These are phyloP conservation scores for Blepharisma stoltei DNA, from an alignment of 73 alveolate species.

Conservation along the genomic window DNA sequence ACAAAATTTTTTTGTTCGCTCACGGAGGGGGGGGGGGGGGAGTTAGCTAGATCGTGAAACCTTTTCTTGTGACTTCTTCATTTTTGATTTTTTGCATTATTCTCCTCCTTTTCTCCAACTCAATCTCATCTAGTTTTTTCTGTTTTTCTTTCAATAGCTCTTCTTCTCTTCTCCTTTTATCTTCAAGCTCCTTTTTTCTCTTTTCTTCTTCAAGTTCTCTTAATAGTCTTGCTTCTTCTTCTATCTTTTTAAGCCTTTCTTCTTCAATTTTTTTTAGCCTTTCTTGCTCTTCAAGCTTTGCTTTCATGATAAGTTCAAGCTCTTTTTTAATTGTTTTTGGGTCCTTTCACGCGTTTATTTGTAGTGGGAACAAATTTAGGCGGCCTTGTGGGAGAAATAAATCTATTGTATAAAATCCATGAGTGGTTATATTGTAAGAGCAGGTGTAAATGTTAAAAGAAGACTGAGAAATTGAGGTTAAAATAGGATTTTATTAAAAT, in stretches of 20 bases:
- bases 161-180: neutral
- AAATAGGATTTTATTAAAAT: neutral
- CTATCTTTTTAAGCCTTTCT: neutral
- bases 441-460: neutral
- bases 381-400: neutral
- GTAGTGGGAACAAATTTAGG: neutral
- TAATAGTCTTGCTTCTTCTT: neutral
- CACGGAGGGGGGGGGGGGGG: too few relatives aligned
- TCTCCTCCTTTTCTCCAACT: neutral
- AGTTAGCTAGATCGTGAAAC: too few relatives aligned
- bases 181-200: neutral
- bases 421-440: neutral
- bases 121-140: neutral
- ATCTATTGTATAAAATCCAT: neutral
- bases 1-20: too few relatives aligned
- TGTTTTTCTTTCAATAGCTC: neutral
- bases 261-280: neutral
- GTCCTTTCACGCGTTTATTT: neutral
- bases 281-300: constrained; percentile 1
- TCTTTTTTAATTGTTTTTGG: neutral
- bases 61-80: constrained; percentile 5
- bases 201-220: neutral
- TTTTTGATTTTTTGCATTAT: neutral
- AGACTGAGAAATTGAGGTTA: neutral
- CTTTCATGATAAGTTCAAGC: neutral